Evolutionary conservation across 140 eudicot species (phyloP).

Genomic region (Cichorium intybus): DNA sequence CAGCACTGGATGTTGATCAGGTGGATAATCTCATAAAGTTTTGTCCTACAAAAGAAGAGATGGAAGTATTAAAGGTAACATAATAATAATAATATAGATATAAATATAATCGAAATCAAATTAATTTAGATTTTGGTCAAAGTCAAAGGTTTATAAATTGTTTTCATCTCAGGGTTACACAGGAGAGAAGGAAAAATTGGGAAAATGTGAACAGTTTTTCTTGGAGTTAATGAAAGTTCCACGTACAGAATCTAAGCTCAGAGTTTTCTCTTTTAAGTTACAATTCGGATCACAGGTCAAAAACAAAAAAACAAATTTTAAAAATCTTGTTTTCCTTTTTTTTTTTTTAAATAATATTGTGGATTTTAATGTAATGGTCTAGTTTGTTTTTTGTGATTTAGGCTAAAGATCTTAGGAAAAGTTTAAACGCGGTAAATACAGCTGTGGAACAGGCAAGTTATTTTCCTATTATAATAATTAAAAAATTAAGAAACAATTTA

Average conservation of each 20-base stretch:
- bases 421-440: conserved; percentile 27
- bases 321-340: background rate
- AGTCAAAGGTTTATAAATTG: conserved; percentile 5
- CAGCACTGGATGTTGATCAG: conserved; percentile 54
- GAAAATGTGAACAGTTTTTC: conserved; percentile 68
- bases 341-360: conserved; percentile 12
- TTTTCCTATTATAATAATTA: background rate
- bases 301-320: background rate
- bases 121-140: too few relatives aligned
- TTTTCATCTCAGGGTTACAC: conserved; percentile 47
- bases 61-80: conserved; percentile 48
- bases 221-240: conserved; percentile 88
- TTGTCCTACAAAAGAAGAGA: conserved; percentile 65
- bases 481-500: background rate
- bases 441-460: conserved; percentile 33
- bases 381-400: background rate
- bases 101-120: too few relatives aligned
- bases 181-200: conserved; percentile 48
- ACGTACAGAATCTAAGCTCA: conserved; percentile 68
- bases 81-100: background rate
- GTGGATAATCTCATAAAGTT: conserved; percentile 63
- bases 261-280: conserved; percentile 68
- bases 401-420: conserved; percentile 29
- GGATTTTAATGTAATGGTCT: conserved; percentile 6
- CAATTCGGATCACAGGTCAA: conserved; percentile 59